Evolutionary conservation across 257 asterid genomes (phyloP), one percentile per base, ranked within the genome.

Genomic region (Misopates orontium): DNA sequence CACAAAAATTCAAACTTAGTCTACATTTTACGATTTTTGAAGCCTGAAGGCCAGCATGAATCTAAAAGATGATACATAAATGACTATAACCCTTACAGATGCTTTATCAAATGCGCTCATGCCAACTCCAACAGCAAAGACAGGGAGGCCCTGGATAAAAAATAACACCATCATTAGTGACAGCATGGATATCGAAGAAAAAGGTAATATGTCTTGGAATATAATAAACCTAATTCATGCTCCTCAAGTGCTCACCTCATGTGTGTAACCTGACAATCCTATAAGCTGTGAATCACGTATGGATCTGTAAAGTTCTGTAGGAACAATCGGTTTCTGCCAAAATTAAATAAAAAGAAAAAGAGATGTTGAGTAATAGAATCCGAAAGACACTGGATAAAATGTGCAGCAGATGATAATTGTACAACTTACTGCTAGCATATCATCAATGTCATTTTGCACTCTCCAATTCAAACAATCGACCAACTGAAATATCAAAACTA

Each of bases 281-380:
- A 84, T 75, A 67, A 82, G 95, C 73, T 87, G 95, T 5, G 95
- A 63, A 73, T 82, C 87, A 41, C 95, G 91, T 68, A 82, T 84
- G 8, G 67, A 84, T 73, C 87, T 63, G 79, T 84, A 87, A n/a
- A 64, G 78, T 49, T 82, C 91, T 28, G 51, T 68, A 18, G 95
- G 95, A 63, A 82, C 56, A 67, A 87, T 82, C 36, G 91, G 95
- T 73, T 84, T 82, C 91, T 87, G 89, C 36, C 2, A 28, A 28
- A 28, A 28, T 2, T 36, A 36, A 36, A 36, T 1, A 36, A 36
- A 36, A 5, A 4, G 42, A 36, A 36, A 36, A 36, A n/a, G n/a
- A n/a, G n/a, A n/a, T n/a, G n/a, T n/a, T n/a, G n/a, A n/a, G 1
- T 10, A 36, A 8, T 36, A 9, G 11, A 36, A 36, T 8, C 11